These are phyloP conservation scores for Coprinopsis cinerea DNA, from an alignment of 768 basidiomycete species.

Conservation along the genomic window DNA sequence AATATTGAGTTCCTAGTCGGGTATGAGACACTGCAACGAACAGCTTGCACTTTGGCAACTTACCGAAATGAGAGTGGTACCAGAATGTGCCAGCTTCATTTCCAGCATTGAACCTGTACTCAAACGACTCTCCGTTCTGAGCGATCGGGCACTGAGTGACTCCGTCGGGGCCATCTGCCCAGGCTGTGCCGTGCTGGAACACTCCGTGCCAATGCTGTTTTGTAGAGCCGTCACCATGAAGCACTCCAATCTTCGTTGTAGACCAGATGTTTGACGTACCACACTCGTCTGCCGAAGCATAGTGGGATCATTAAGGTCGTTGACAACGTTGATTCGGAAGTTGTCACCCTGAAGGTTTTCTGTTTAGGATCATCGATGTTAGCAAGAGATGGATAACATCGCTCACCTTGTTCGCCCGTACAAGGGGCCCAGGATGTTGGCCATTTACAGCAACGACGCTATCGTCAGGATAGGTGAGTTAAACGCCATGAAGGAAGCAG, in stretches of 20 bases:
- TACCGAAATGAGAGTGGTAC: constrained; percentile 31
- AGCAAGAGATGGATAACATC: not conserved
- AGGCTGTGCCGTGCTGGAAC: constrained; percentile 34
- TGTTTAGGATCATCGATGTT: too few species aligned
- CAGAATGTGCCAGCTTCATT: constrained; percentile 28
- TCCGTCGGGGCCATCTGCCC: constrained; percentile 37
- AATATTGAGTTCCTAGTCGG: constrained; percentile 15
- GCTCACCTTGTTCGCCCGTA: constrained; percentile 22
- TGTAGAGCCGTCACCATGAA: too few species aligned
- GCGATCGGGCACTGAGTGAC: constrained; percentile 46
- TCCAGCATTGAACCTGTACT: constrained; percentile 30
- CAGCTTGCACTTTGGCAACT: not conserved
- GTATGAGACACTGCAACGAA: not conserved
- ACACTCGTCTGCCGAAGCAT: constrained; percentile 27
- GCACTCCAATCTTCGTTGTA: not conserved
- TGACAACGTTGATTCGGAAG: constrained; percentile 39
- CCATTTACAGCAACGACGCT: constrained; percentile 23
- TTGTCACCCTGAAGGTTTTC: constrained; percentile 22
- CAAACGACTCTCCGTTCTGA: constrained; percentile 30
- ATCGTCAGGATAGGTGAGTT: not conserved
- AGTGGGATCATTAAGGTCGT: constrained; percentile 34
- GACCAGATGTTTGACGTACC: constrained; percentile 14
- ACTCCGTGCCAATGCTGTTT: constrained; percentile 50
- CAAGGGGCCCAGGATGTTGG: constrained; percentile 24
- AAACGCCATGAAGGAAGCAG: not conserved